Evolutionary conservation across 257 asterid species (phyloP).

Genomic region (Cordia subcordata): DNA sequence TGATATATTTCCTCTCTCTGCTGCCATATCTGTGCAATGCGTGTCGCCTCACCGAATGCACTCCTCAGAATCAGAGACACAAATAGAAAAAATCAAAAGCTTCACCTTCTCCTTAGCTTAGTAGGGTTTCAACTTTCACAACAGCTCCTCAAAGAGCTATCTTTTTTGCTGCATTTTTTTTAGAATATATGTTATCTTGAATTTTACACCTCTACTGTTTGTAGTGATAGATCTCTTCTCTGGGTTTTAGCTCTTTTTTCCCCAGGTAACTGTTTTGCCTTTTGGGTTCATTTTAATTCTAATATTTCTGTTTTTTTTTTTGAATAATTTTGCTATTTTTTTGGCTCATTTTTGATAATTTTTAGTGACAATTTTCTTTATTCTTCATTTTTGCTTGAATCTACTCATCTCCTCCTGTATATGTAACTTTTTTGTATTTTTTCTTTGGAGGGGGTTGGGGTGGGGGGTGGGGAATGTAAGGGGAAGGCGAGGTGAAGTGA

Average conservation of each 20-base stretch:
- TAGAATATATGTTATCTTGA: not conserved
- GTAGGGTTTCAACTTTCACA: constrained; percentile 1
- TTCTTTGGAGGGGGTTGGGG: not conserved
- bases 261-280: not conserved
- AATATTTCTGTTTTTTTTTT: not conserved
- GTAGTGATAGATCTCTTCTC: not conserved
- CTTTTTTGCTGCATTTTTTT: not conserved
- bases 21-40: not conserved
- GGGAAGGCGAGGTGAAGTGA: no score
- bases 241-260: not conserved
- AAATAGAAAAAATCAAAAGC: not conserved
- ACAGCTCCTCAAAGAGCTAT: not conserved
- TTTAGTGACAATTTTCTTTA: not conserved
- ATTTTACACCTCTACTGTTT: not conserved
- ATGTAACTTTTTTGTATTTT: no score
- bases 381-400: not conserved
- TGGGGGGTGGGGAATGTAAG: no score
- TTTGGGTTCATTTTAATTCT: not conserved
- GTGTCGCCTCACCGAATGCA: not conserved
- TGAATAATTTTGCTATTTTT: not conserved
- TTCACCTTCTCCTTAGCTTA: not conserved
- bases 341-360: not conserved
- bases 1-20: not conserved
- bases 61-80: not conserved
- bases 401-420: not conserved